Base-by-base conservation (phyloP, 495 filamentous ascomycete species). In the Lasiosphaeria ovina region DNA sequence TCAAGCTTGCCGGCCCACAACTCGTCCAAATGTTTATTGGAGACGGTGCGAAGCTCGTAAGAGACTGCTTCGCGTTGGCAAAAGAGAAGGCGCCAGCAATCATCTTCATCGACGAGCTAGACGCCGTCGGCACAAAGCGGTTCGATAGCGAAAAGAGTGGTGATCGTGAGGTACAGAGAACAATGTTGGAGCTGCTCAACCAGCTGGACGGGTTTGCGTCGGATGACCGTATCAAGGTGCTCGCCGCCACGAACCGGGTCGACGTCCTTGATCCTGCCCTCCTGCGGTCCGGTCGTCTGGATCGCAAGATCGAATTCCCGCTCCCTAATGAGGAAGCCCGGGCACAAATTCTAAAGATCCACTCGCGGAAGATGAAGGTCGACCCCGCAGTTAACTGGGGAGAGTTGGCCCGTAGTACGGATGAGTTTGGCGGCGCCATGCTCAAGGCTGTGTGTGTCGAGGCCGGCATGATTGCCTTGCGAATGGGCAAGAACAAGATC, bases 21-120 rank as follows among this genome's bases (percentile, higher is more conserved):
- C 86, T 99, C n/a, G 94, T 99, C 17, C 94, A 99, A 74, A 99
- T 99, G 94, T 99, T 99, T 76, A 99, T 99, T 54, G 94, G 94
- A 68, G 94, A 99, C 67, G 95, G 95, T 61, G 95, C 95, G 33
- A 99, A 98, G 79, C 84, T 99, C 4, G 94, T 99, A 35, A 90
- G 94, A 35, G 94, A 98, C 76, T 94, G 91, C 76, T 99, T 99
- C 71, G 93, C 94, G 7, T 80, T 99, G 1, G 94, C 94, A 34
- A 99, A 99, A 70, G 94, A 98, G 75, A 97, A 98, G 77, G 94
- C 95, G 0, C 94, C 94, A 4, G 89, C 94, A 35, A 99, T 99
- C 73, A 99, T 99, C 75, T 99, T 98, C 84, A 98, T 98, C 70
- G 94, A 98, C 78, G 94, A 98, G 77, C 80, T 98, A 56, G 94